These are phyloP conservation scores for Kwoniella bestiolae DNA, from an alignment of 768 basidiomycete genomes.

Conservation along the genomic window DNA sequence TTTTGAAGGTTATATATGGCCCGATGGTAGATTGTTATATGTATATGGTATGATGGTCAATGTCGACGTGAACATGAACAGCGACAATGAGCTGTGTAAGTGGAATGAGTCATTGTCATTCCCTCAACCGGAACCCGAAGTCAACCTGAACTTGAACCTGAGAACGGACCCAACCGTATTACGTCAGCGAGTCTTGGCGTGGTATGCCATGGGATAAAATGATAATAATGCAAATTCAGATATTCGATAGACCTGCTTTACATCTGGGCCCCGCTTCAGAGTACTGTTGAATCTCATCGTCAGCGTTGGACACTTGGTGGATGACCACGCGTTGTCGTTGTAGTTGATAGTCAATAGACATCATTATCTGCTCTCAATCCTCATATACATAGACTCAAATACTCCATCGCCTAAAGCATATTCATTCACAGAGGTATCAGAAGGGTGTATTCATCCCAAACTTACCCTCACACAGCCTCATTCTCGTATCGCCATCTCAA, in stretches of 20 bases:
- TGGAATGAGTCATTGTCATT: neutral
- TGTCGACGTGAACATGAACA: slow-evolving; percentile 1
- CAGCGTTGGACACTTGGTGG: neutral
- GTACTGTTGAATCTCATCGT: neutral
- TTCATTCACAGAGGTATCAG: too few species aligned
- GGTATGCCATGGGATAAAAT: neutral
- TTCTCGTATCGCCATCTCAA: neutral
- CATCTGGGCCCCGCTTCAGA: too few species aligned
- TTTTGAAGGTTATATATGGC: too few species aligned
- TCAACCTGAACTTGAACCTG: too few species aligned
- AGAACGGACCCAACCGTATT: slow-evolving; percentile 1
- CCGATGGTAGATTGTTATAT: too few species aligned
- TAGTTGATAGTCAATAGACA: neutral
- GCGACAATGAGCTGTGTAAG: neutral
- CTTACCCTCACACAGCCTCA: too few species aligned
- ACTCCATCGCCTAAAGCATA: too few species aligned
- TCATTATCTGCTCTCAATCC: neutral
- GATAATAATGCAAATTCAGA: neutral
- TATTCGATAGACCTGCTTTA: neutral
- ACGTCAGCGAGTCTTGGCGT: neutral
- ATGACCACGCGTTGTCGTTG: slow-evolving; percentile 9
- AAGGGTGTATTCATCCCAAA: too few species aligned
- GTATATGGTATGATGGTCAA: neutral
- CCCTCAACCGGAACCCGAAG: neutral
- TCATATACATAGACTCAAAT: too few species aligned